Conservation (phyloP, 306 rosid species). For the Ormosia semicastrata region DNA sequence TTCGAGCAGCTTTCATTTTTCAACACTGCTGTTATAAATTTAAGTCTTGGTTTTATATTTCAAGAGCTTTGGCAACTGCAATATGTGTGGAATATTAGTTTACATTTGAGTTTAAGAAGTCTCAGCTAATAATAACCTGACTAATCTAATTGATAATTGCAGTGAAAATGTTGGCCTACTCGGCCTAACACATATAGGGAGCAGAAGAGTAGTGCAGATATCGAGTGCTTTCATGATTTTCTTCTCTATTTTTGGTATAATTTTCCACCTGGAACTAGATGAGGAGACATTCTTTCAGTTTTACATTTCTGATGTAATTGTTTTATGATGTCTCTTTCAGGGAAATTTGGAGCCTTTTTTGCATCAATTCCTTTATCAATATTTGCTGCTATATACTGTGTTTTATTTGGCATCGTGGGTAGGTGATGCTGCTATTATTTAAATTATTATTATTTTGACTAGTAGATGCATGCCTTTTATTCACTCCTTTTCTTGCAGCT, state of each 20-base stretch:
- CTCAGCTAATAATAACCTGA: neutral
- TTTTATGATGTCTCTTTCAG: conserved; percentile 46
- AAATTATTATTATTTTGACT: neutral
- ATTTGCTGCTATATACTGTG: conserved; percentile 88
- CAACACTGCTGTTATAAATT: neutral
- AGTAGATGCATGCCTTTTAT: neutral
- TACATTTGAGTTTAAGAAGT: neutral
- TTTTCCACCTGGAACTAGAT: neutral
- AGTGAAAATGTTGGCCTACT: conserved; percentile 98
- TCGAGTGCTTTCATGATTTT: conserved; percentile 93
- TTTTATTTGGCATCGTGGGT: conserved; percentile 84
- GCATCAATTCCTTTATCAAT: conserved; percentile 93
- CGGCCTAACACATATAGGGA: conserved; percentile 88
- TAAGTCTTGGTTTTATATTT: neutral
- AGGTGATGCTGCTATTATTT: conserved; percentile 32
- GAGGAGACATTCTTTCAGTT: neutral
- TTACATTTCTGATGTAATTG: neutral
- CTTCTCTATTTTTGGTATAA: conserved; percentile 81
- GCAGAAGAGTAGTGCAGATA: conserved; percentile 94
- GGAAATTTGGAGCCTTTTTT: conserved; percentile 92
- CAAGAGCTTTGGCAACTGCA: neutral
- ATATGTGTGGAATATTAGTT: neutral
- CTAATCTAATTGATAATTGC: conserved; percentile 28
- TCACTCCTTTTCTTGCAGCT: conserved; percentile 47
- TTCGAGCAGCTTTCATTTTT: neutral